Base-by-base conservation (phyloP, 768 basidiomycete species). In the Hypsizygus marmoreus region DNA sequence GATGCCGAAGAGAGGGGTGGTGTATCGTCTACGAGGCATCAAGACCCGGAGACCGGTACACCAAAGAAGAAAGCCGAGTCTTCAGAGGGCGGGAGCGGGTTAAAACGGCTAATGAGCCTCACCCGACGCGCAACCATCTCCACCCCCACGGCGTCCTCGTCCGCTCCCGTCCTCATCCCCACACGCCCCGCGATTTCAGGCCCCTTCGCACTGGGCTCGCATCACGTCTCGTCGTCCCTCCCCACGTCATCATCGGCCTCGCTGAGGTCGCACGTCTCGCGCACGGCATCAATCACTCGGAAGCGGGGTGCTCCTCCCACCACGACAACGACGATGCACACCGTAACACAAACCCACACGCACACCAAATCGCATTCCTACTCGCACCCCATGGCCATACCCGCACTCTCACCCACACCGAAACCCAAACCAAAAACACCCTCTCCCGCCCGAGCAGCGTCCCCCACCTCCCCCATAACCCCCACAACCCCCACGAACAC, bases 121-220 rank as follows among this genome's bases (percentile, higher is more conserved):
- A 56, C 61, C 11, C 59, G 62, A 8, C 61, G 52, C 30, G 20
- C 49, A 25, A 42, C 63, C 14, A 25, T 40, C 19, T 19, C 26
- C 1, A 16, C 14, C 23, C 42, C 42, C 6, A 29, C 34, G 7
- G 43, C 43, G 17, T 17, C 33, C 17, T 50, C 43, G 37, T 35
- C 17, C 28, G 51, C 55, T 28, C 47, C 45, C 37, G 50, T 36
- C 16, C 40, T 46, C 17, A 49, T 53, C 2, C 47, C 55, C 29
- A 33, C 54, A 2, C 67, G 69, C 31, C 72, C 69, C 3, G 43
- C 60, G 12, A 76, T 78, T 29, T 78, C 76, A 6, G 70, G 72
- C 6, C 76, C 76, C 6, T 76, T 73, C 44, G 68, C 66, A 1
- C 66, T 79, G 12, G 76, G 75, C 30, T 61, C 72, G 4, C 32